Base-by-base conservation (phyloP, 176 grass and related monocot species). In the Carex cristatella region DNA sequence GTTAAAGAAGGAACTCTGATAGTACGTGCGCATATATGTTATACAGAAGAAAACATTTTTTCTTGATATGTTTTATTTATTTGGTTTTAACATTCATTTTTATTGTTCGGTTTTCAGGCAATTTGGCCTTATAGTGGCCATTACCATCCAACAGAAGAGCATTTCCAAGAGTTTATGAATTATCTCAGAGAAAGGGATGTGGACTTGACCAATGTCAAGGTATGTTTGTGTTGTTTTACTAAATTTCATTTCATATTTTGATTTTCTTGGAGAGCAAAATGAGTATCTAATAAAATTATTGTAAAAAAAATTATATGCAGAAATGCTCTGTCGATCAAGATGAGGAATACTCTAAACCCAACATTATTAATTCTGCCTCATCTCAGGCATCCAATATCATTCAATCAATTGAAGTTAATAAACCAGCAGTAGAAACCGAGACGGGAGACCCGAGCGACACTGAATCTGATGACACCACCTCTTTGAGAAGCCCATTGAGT, bases 111-210 rank as follows among this genome's bases (percentile, higher is more conserved):
- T 88, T 71, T 91, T 84, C 85, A 97, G 94, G 94, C 90, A 80
- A 75, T 94, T 87, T 94, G 94, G 94, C 94, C 94, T 44, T 97
- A 97, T 81, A 97, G 94, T 84, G 94, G 94, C 57, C 94, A 97
- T 84, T 97, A 97, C 84, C 89, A 91, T 42, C 94, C 94, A 9
- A 97, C 91, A 0, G 91, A 97, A 67, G 94, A 97, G 79, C 93
- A 97, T 70, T 94, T 97, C 91, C 87, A 83, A 75, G 94, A 94
- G 4, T 97, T 97, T 66, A 87, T 92, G 16, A 86, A 58, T 10
- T 94, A 87, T 77, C 94, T 97, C 12, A 48, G 82, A 18, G 90
- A 97, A 73, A 92, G 87, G 35, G 64, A 69, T 3, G 89, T 94
- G 10, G 82, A 94, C 73, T 78, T 94, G 16, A 86, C 86, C 7